Evolutionary conservation across 2,329 filamentous ascomycete species (phyloP), one percentile per base, ranked within the genome.

Genomic region (Cercospora brassicicola): DNA sequence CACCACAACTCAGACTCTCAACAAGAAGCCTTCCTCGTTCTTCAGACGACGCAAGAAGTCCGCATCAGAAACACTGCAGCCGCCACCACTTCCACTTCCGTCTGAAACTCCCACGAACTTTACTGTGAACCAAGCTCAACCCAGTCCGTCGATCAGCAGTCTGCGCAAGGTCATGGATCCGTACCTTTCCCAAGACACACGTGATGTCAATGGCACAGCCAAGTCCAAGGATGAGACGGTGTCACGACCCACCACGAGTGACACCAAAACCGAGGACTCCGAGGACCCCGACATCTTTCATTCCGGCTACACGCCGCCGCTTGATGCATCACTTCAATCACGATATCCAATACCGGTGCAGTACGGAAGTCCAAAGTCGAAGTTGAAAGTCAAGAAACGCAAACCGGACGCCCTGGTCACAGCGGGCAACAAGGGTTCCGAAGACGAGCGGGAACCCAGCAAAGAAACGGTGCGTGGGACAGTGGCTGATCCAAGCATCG

Each of bases 21-120:
- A 92, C 75, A 97, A 97, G 83, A 97, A 97, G 79, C 88, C 92
- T 3, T 96, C 94, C 0, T 94, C 93, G 0, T 98, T 99, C 82
- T 98, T 98, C 82, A 88, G 95, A 70, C 87, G 95, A 68, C 88
- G 94, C 71, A 98, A 98, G 86, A 96, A 94, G 85, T 97, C 94
- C 4, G 81, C 93, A 36, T 87, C 88, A 13, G 93, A 96, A 70
- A 78, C 79, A 55, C 85, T 87, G 23, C 85, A 85, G 45, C 88
- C 90, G 36, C 88, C 90, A 8, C 79, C 89, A 31, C 86, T 79
- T 71, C 80, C 84, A 53, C 73, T 82, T 74, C 81, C 76, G 23
- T 33, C 66, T 18, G 65, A 65, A 62, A 56, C 60, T 53, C 67
- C 62, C 51, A 76, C 80, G 9, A 80, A 83, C 51, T 30, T 65